Conservation (phyloP, 2,329 filamentous ascomycete genomes). For the Lanzia echinophila region DNA sequence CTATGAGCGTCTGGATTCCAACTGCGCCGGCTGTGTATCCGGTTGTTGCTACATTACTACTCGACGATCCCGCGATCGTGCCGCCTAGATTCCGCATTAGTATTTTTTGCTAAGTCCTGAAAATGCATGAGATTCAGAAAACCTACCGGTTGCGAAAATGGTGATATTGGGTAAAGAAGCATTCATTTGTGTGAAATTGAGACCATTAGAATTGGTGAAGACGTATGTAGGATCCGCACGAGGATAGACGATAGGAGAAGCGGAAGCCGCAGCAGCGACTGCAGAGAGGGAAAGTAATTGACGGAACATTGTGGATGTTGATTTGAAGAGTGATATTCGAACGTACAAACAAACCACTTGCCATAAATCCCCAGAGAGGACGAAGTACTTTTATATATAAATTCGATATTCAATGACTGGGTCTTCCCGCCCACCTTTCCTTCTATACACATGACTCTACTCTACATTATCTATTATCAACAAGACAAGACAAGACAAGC, state of each 20-base stretch:
- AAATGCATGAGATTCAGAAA: not conserved
- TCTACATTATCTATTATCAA: too few relatives aligned
- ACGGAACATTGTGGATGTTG: not conserved
- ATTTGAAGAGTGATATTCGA: too few relatives aligned
- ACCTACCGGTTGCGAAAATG: constrained; percentile 23
- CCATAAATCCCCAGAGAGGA: too few relatives aligned
- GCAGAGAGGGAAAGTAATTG: constrained; percentile 8
- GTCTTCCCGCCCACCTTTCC: too few relatives aligned
- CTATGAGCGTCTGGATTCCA: constrained; percentile 37
- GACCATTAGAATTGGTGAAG: constrained; percentile 22
- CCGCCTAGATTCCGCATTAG: constrained; percentile 39
- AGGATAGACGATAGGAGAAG: constrained; percentile 16
- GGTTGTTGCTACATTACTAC: constrained; percentile 44
- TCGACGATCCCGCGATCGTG: constrained; percentile 49
- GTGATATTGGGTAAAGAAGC: constrained; percentile 20
- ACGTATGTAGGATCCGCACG: constrained; percentile 14
- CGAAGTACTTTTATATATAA: too few relatives aligned
- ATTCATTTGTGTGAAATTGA: constrained; percentile 25
- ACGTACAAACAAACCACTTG: too few relatives aligned
- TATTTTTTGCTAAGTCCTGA: not conserved
- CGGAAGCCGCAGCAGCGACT: constrained; percentile 10
- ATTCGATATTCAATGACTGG: too few relatives aligned
- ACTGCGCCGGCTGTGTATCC: constrained; percentile 43
- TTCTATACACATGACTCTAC: too few relatives aligned
- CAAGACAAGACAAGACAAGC: too few relatives aligned